phyloP scores from a whole-genome alignment of 1,284 basidiomycete species.

The Cryptococcus sp. region DNA sequence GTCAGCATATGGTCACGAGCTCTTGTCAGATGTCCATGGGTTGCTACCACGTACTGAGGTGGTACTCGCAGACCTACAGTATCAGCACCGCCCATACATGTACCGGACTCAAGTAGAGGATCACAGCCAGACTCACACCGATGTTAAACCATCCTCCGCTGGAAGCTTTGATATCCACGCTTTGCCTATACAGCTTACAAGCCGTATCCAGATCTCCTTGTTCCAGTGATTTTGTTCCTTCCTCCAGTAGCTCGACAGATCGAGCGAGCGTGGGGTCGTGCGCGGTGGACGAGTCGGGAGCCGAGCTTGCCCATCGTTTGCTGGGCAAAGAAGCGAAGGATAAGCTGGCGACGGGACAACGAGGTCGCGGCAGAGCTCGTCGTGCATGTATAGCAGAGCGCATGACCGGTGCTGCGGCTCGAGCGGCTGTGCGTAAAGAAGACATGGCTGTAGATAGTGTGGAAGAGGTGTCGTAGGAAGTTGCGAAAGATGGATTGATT shows the following conservation, averaged over 20 bases:
- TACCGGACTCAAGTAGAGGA: background rate
- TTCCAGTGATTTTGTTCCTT: constrained; percentile 80
- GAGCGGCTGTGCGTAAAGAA: too few relatives aligned
- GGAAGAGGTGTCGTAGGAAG: too few relatives aligned
- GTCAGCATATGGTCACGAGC: too few relatives aligned
- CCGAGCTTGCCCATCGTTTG: constrained; percentile 28
- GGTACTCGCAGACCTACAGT: constrained; percentile 42
- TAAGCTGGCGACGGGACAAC: background rate
- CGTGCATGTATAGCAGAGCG: too few relatives aligned
- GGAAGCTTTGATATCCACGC: constrained; percentile 71
- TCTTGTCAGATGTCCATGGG: too few relatives aligned
- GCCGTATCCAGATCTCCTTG: constrained; percentile 81
- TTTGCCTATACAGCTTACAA: constrained; percentile 70
- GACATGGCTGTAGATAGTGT: too few relatives aligned
- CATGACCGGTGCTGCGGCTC: too few relatives aligned
- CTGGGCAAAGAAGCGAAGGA: too few relatives aligned
- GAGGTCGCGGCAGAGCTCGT: too few relatives aligned
- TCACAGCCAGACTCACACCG: constrained; percentile 32
- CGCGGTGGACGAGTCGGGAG: constrained; percentile 68
- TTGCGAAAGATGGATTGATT: too few relatives aligned
- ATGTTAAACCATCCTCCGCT: constrained; percentile 50
- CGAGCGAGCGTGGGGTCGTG: constrained; percentile 78
- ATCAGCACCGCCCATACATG: background rate
- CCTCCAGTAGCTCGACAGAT: constrained; percentile 73
- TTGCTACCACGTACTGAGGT: constrained; percentile 30